Evolutionary conservation across 2,329 filamentous ascomycete genomes (phyloP).

Genomic region (Paraphaeosphaeria minitans): DNA sequence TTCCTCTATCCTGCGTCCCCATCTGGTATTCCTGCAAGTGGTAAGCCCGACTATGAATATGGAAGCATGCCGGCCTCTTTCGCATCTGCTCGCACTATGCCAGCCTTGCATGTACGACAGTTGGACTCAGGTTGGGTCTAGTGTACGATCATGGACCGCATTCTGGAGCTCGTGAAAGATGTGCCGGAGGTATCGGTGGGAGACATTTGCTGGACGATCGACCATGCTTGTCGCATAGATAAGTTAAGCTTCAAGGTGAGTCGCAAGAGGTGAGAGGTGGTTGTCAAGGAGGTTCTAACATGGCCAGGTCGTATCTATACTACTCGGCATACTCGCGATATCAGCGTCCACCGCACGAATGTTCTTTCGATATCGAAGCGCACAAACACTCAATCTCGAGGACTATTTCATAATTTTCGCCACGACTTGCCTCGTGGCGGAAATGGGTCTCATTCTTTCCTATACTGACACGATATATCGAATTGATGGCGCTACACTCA

Average conservation of each 20-base stretch:
- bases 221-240: conserved; percentile 17
- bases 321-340: conserved; percentile 12
- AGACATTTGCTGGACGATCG: conserved; percentile 12
- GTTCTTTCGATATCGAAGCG: conserved; percentile 13
- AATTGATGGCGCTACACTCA: conserved; percentile 13
- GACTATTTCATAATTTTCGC: conserved; percentile 18
- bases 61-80: neutral
- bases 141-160: conserved; percentile 13
- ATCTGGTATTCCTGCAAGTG: conserved; percentile 9
- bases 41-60: conserved; percentile 12
- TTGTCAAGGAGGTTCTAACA: neutral
- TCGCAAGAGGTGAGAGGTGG: neutral
- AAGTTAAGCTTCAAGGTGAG: conserved; percentile 16
- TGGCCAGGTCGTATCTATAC: conserved; percentile 11
- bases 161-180: conserved; percentile 11
- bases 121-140: neutral
- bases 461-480: conserved; percentile 14
- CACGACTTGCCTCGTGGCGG: conserved; percentile 15
- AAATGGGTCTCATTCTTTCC: conserved; percentile 14
- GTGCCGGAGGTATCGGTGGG: conserved; percentile 4
- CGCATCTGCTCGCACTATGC: neutral
- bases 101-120: neutral
- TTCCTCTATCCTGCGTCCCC: conserved; percentile 5
- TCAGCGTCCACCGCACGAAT: conserved; percentile 15
- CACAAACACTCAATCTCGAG: conserved; percentile 12